phyloP scores from a whole-genome alignment of 2,329 filamentous ascomycete genomes.

The Trichoderma asperellum region DNA sequence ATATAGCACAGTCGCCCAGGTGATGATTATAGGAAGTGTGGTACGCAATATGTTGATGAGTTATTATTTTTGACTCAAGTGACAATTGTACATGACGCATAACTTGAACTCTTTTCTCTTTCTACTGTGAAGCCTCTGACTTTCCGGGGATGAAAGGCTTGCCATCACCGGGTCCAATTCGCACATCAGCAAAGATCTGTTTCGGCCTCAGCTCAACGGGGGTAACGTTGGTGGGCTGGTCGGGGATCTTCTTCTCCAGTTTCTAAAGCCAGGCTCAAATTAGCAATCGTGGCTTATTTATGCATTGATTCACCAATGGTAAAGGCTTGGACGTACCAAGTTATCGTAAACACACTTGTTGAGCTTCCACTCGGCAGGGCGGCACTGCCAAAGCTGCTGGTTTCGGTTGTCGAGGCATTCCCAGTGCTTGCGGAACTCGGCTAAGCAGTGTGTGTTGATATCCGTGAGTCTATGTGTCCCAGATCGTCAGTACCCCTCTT shows the following conservation, averaged over 20 bases:
- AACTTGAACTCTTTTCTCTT: constrained; percentile 33
- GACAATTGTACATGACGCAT: constrained; percentile 39
- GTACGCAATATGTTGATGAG: constrained; percentile 14
- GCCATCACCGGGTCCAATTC: constrained; percentile 48
- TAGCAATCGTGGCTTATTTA: constrained; percentile 8
- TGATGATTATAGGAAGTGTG: not conserved
- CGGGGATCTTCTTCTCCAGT: constrained; percentile 79
- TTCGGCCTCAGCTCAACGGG: constrained; percentile 74
- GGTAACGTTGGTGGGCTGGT: constrained; percentile 68
- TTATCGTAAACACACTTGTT: constrained; percentile 97
- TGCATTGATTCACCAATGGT: not conserved
- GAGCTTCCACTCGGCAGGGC: constrained; percentile 81
- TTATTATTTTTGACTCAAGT: constrained; percentile 37
- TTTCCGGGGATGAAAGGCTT: constrained; percentile 48
- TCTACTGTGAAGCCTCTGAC: constrained; percentile 45
- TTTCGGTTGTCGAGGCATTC: constrained; percentile 96
- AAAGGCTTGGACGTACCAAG: constrained; percentile 66
- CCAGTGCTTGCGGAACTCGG: constrained; percentile 93
- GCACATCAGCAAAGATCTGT: constrained; percentile 64
- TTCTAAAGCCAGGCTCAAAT: constrained; percentile 55
- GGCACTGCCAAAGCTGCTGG: constrained; percentile 96
- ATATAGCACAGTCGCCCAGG: not conserved
- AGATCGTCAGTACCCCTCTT: constrained; percentile 17
- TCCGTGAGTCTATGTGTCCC: constrained; percentile 72
- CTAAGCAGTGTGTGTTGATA: constrained; percentile 91